Conservation (phyloP, 1,284 basidiomycete species). For the Austroboletus niveus region DNA sequence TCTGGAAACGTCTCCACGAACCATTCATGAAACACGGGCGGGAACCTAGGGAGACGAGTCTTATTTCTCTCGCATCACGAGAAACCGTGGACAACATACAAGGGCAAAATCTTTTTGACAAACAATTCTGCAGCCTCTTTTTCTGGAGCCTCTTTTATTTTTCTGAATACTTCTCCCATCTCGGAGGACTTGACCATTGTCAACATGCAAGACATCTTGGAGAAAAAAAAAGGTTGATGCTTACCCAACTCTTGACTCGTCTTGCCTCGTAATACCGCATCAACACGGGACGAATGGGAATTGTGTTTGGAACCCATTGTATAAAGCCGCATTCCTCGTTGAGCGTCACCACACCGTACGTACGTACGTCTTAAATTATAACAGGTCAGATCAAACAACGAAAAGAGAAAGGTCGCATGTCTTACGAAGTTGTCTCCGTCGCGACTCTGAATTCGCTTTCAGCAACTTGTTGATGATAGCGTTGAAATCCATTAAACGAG, state of each 20-base stretch:
- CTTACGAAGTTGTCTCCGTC: slow-evolving; percentile 84
- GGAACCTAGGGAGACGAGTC: slow-evolving; percentile 47
- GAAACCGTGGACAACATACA: slow-evolving; percentile 41
- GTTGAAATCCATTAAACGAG: slow-evolving; percentile 97
- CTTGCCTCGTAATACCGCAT: slow-evolving; percentile 69
- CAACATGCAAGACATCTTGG: not conserved
- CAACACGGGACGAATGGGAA: slow-evolving; percentile 81
- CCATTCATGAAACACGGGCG: slow-evolving; percentile 96
- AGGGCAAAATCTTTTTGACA: slow-evolving; percentile 54
- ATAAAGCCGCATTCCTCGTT: slow-evolving; percentile 98
- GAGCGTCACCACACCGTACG: slow-evolving; percentile 94
- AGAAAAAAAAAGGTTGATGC: slow-evolving; percentile 14
- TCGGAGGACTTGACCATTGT: slow-evolving; percentile 39
- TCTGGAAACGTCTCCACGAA: slow-evolving; percentile 97
- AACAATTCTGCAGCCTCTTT: slow-evolving; percentile 63
- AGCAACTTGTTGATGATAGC: slow-evolving; percentile 97
- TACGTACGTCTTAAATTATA: slow-evolving; percentile 74
- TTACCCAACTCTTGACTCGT: slow-evolving; percentile 63
- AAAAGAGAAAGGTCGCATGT: too few species aligned
- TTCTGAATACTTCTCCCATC: slow-evolving; percentile 53
- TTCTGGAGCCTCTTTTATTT: slow-evolving; percentile 52
- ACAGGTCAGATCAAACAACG: not conserved
- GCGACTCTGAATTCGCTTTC: slow-evolving; percentile 91
- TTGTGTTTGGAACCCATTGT: slow-evolving; percentile 98
- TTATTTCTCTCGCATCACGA: not conserved